phyloP scores from a whole-genome alignment of 495 filamentous ascomycete species.

The Talaromyces adpressus region DNA sequence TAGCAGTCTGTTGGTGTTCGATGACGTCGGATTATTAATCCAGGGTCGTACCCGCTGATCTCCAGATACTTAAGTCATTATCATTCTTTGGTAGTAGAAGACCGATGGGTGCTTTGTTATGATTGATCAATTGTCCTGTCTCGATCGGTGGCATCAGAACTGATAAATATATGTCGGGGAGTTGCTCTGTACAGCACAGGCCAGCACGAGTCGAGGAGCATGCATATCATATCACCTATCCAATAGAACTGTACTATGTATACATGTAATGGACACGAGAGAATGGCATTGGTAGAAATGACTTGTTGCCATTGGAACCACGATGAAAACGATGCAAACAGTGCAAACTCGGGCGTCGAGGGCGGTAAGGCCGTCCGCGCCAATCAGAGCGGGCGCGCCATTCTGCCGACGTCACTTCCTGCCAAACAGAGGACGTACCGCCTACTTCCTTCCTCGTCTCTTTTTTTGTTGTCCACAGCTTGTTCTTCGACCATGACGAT shows the following conservation, averaged over 20 bases:
- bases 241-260: background rate
- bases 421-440: background rate
- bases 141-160: background rate
- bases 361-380: background rate
- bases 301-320: background rate
- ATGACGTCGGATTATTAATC: background rate
- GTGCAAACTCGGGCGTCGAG: background rate
- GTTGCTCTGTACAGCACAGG: background rate
- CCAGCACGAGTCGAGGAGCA: background rate
- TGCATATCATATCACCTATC: background rate
- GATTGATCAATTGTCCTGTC: too few relatives aligned
- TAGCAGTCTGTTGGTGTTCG: background rate
- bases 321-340: background rate
- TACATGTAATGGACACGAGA: background rate
- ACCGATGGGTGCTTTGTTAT: too few relatives aligned
- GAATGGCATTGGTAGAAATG: background rate
- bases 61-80: background rate
- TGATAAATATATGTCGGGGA: background rate
- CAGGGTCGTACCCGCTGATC: background rate
- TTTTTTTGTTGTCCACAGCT: background rate
- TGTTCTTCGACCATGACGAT: background rate
- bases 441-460: background rate
- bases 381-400: background rate
- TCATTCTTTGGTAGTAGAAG: too few relatives aligned
- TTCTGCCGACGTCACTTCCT: slow-evolving; percentile 1